Conservation (phyloP, 2,329 filamentous ascomycete species). For the Paecilomyces fulvus region DNA sequence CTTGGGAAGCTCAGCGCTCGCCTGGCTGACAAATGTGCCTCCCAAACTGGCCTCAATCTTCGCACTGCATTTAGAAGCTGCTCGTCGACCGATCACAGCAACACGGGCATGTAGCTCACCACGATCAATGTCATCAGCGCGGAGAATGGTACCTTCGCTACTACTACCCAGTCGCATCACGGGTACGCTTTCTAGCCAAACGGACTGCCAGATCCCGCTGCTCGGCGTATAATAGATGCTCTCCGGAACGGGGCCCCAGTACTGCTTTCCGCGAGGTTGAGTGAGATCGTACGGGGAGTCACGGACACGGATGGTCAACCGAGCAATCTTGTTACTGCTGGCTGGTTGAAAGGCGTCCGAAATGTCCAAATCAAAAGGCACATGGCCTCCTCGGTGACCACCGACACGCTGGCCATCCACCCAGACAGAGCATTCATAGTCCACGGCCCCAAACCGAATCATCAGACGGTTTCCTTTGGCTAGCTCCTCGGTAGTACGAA, state of each 20-base stretch:
- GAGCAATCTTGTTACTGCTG: slow-evolving; percentile 16
- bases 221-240: slow-evolving; percentile 64
- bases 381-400: slow-evolving; percentile 53
- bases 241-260: slow-evolving; percentile 46
- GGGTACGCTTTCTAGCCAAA: slow-evolving; percentile 56
- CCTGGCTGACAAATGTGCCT: slow-evolving; percentile 41
- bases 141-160: slow-evolving; percentile 52
- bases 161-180: slow-evolving; percentile 47
- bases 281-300: slow-evolving; percentile 58
- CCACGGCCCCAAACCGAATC: slow-evolving; percentile 44
- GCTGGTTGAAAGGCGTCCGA: slow-evolving; percentile 26
- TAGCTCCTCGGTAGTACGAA: slow-evolving; percentile 38
- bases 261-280: slow-evolving; percentile 60
- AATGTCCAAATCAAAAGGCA: slow-evolving; percentile 53
- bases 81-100: slow-evolving; percentile 34
- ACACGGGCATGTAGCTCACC: slow-evolving; percentile 45
- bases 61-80: slow-evolving; percentile 34
- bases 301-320: slow-evolving; percentile 50
- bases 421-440: slow-evolving; percentile 46
- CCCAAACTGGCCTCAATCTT: slow-evolving; percentile 47
- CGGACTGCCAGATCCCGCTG: slow-evolving; percentile 66
- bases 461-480: slow-evolving; percentile 28
- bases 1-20: slow-evolving; percentile 36
- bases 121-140: slow-evolving; percentile 47
- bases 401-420: slow-evolving; percentile 46